A percentile compares a stretch with the other conserved stretches of the same genome.
These are phyloP conservation scores for Baorangia bicolor DNA, from an alignment of 768 basidiomycete genomes.

Conservation along the genomic window DNA sequence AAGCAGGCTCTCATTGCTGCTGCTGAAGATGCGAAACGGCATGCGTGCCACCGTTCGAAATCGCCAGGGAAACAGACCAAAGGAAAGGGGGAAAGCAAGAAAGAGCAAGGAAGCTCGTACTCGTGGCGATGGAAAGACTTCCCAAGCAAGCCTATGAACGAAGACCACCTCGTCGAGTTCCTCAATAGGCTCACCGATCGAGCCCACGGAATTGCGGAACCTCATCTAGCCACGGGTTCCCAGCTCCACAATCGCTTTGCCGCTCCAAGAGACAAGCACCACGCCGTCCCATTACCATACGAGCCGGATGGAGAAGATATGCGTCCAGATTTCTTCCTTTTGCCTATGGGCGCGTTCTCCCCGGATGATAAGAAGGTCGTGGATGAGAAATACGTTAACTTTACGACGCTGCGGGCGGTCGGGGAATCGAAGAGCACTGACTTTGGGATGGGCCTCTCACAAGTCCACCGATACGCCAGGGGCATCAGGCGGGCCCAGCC, in stretches of 20 bases:
- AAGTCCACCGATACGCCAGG: background rate
- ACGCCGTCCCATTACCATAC: background rate
- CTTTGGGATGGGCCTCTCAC: no score
- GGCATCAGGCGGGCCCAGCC: background rate
- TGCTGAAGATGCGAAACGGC: background rate
- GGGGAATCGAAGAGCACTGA: background rate
- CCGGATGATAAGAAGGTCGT: background rate
- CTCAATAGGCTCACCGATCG: background rate
- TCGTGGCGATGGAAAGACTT: background rate
- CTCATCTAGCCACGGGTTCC: background rate
- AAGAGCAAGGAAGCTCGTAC: background rate
- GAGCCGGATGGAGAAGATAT: background rate
- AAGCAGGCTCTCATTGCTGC: background rate
- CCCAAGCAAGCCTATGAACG: background rate
- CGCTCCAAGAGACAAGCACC: background rate
- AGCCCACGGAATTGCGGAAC: background rate
- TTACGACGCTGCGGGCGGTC: background rate
- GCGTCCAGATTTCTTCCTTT: no score
- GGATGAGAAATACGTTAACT: background rate
- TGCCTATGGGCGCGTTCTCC: slow-evolving; percentile 10
- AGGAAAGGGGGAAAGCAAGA: background rate
- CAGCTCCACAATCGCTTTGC: background rate
- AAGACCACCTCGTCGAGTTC: background rate
- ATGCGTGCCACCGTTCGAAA: no score
- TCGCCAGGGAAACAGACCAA: background rate